phyloP scores from a whole-genome alignment of 306 rosid species.

The Dryas alaskensis region DNA sequence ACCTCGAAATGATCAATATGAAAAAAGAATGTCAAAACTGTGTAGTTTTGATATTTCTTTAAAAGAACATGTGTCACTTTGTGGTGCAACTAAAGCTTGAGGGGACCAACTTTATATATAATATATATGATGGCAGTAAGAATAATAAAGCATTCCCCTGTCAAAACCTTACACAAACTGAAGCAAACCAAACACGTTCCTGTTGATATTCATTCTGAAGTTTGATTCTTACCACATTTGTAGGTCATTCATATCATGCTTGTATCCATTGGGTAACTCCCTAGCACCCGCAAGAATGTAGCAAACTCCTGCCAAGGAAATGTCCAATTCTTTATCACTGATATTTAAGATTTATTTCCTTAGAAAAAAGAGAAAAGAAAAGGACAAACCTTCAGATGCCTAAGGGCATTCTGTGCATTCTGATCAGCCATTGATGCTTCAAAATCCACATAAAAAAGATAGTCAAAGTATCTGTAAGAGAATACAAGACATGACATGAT shows the following conservation, averaged over 20 bases:
- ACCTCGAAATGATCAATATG: background rate
- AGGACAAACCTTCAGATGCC: conserved; percentile 61
- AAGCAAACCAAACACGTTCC: background rate
- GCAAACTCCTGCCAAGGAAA: conserved; percentile 71
- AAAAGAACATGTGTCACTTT: background rate
- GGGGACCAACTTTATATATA: background rate
- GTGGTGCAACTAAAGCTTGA: background rate
- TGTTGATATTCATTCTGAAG: background rate
- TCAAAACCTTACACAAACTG: background rate
- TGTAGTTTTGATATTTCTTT: no score
- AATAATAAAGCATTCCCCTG: background rate
- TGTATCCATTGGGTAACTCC: conserved; percentile 92
- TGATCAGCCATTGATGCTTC: conserved; percentile 98
- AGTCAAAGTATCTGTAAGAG: conserved; percentile 76
- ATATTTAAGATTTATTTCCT: conserved; percentile 22
- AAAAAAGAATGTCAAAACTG: background rate
- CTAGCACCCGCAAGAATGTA: conserved; percentile 91
- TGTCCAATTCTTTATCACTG: conserved; percentile 19
- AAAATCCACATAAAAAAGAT: conserved; percentile 90
- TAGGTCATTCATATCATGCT: conserved; percentile 42
- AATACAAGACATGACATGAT: conserved; percentile 23
- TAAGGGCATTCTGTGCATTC: conserved; percentile 83
- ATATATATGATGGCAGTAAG: background rate
- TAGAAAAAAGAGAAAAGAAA: conserved; percentile 13
- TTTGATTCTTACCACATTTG: conserved; percentile 28